These are phyloP conservation scores for sorghum (Sorghum bicolor) DNA, from an alignment of 176 grass and related monocot species.

Conservation along the genomic window DNA sequence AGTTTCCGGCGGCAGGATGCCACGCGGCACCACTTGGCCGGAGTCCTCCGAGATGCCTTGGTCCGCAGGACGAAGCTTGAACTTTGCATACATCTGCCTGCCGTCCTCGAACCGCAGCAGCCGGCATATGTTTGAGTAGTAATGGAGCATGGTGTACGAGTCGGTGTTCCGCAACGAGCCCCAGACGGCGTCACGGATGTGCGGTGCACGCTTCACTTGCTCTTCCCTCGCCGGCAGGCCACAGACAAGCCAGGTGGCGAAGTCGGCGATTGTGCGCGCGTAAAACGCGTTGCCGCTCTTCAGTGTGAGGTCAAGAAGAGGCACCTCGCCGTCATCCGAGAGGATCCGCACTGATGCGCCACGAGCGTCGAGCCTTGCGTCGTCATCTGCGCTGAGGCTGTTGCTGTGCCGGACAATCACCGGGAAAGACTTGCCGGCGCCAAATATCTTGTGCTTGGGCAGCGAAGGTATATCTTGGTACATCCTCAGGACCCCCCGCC, in stretches of 20 bases:
- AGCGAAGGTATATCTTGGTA: constrained; percentile 42
- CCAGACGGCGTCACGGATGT: constrained; percentile 72
- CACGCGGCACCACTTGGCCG: constrained; percentile 45
- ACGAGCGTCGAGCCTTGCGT: constrained; percentile 59
- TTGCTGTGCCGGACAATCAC: constrained; percentile 70
- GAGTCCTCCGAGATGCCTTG: constrained; percentile 44
- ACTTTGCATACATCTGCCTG: constrained; percentile 63
- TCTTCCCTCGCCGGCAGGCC: constrained; percentile 67
- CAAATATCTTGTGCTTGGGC: constrained; percentile 64
- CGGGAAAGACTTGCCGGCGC: constrained; percentile 42
- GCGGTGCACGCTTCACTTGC: constrained; percentile 52
- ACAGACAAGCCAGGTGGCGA: constrained; percentile 59
- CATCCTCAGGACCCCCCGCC: constrained; percentile 51
- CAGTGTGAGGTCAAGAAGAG: constrained; percentile 58
- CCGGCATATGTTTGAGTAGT: constrained; percentile 74
- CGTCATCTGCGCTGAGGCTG: constrained; percentile 74
- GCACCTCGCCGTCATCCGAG: constrained; percentile 42
- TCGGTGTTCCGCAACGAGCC: constrained; percentile 58
- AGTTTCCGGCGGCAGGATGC: constrained; percentile 59
- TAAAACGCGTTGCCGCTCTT: constrained; percentile 72
- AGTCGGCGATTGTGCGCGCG: constrained; percentile 59
- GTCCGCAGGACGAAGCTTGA: constrained; percentile 59
- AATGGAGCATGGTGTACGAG: constrained; percentile 60
- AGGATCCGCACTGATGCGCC: constrained; percentile 63
- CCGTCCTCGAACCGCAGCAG: constrained; percentile 61